Evolutionary conservation across 148 eudicot genomes (phyloP).

Genomic region (Polygonum aviculare): DNA sequence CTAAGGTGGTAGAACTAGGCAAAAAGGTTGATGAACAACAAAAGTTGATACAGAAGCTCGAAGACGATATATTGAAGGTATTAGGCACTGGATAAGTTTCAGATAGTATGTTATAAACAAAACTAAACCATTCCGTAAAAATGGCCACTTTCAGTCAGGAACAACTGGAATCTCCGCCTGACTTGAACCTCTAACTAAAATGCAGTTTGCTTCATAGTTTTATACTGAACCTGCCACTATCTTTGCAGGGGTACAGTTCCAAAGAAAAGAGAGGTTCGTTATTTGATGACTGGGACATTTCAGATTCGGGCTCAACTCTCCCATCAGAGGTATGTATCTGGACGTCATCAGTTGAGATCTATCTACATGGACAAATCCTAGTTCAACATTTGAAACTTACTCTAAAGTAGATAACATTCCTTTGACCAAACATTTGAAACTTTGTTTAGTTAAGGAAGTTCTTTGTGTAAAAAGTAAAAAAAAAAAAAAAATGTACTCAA

Average conservation of each 20-base stretch:
- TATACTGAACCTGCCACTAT: neutral
- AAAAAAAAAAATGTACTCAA: neutral
- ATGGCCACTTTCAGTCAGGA: neutral
- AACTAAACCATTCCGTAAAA: neutral
- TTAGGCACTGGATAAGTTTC: neutral
- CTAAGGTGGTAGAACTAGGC: constrained; percentile 56
- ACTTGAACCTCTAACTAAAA: neutral
- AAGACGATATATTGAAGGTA: constrained; percentile 97
- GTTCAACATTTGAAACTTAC: neutral
- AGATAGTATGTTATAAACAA: neutral
- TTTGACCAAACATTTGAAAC: neutral
- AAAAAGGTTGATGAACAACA: constrained; percentile 71
- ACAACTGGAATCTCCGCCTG: neutral
- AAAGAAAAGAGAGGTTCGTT: constrained; percentile 66
- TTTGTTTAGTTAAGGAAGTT: neutral
- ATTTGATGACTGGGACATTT: constrained; percentile 91
- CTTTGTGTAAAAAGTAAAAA: neutral
- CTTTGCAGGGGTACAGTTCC: constrained; percentile 77
- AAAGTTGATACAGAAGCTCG: constrained; percentile 88
- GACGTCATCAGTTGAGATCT: neutral
- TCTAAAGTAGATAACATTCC: too few relatives aligned
- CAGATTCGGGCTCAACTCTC: constrained; percentile 75
- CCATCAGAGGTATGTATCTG: constrained; percentile 48
- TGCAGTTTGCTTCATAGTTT: neutral
- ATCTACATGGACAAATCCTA: neutral